Evolutionary conservation across 257 asterid genomes (phyloP).

Genomic region (Penstemon eatonii): DNA sequence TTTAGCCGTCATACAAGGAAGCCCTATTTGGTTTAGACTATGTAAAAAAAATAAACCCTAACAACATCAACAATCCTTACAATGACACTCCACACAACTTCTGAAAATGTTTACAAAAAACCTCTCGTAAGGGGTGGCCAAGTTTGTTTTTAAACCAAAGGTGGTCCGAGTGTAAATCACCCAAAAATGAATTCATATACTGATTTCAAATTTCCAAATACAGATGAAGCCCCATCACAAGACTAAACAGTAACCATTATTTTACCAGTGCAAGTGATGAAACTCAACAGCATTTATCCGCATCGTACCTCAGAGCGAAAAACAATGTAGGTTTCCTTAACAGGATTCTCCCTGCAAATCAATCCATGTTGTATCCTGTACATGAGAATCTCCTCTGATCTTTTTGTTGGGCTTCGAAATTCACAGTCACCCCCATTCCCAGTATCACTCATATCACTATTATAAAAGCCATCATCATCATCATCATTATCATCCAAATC

Average conservation of each 20-base stretch:
- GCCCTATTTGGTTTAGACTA: too few relatives aligned
- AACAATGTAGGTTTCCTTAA: slow-evolving; percentile 72
- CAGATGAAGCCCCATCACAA: background rate
- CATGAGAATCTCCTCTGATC: slow-evolving; percentile 76
- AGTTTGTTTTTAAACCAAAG: too few relatives aligned
- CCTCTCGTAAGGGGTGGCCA: too few relatives aligned
- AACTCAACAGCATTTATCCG: background rate
- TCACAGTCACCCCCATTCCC: slow-evolving; percentile 68
- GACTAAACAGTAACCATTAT: background rate
- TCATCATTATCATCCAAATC: slow-evolving; percentile 50
- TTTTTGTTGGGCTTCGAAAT: slow-evolving; percentile 67
- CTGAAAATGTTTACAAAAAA: too few relatives aligned
- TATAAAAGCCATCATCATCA: slow-evolving; percentile 50
- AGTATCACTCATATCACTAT: slow-evolving; percentile 61
- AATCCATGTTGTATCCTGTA: slow-evolving; percentile 59
- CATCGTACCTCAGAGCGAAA: slow-evolving; percentile 67
- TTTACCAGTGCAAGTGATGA: background rate
- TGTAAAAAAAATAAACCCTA: too few relatives aligned
- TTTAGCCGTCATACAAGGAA: too few relatives aligned
- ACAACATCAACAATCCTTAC: too few relatives aligned
- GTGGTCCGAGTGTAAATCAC: too few relatives aligned
- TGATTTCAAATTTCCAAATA: slow-evolving; percentile 11
- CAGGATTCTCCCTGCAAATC: slow-evolving; percentile 90
- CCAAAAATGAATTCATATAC: background rate
- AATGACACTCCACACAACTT: too few relatives aligned